Evolutionary conservation across 2,329 filamentous ascomycete genomes (phyloP).

Genomic region (Talaromyces verruculosus): DNA sequence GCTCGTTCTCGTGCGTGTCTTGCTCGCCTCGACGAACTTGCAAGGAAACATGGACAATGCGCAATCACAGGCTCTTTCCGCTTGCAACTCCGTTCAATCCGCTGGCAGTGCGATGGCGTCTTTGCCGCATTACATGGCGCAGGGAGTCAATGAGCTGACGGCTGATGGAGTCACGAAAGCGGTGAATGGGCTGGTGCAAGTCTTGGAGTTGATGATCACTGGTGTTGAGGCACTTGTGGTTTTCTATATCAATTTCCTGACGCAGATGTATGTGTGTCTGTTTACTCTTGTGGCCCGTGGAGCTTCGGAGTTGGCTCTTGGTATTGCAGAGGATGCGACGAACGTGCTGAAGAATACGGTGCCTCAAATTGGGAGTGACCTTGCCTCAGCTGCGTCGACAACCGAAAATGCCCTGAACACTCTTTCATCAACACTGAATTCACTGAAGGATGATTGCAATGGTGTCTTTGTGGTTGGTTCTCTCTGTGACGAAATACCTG

Average conservation of each 20-base stretch:
- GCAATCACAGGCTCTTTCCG: conserved; percentile 76
- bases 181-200: conserved; percentile 74
- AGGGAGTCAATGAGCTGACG: conserved; percentile 82
- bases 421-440: conserved; percentile 53
- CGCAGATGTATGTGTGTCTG: conserved; percentile 85
- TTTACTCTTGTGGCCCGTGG: conserved; percentile 80
- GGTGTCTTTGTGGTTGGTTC: conserved; percentile 45
- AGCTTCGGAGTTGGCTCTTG: conserved; percentile 68
- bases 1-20: conserved; percentile 76
- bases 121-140: conserved; percentile 92
- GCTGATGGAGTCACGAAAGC: conserved; percentile 77
- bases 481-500: conserved; percentile 37
- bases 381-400: conserved; percentile 34
- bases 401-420: conserved; percentile 54
- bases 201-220: conserved; percentile 75
- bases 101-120: conserved; percentile 94
- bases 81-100: conserved; percentile 88
- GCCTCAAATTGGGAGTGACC: conserved; percentile 46
- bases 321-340: conserved; percentile 60
- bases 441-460: conserved; percentile 58
- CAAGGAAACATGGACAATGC: conserved; percentile 73
- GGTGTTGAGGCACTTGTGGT: conserved; percentile 84
- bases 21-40: conserved; percentile 73
- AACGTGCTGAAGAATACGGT: conserved; percentile 60
- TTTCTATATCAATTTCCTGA: conserved; percentile 90